Percentiles rank a stretch among this genome's conserved stretches.
These are phyloP conservation scores for Austroboletus novae-zelandiae DNA, from an alignment of 1,284 basidiomycete species.

Conservation along the genomic window DNA sequence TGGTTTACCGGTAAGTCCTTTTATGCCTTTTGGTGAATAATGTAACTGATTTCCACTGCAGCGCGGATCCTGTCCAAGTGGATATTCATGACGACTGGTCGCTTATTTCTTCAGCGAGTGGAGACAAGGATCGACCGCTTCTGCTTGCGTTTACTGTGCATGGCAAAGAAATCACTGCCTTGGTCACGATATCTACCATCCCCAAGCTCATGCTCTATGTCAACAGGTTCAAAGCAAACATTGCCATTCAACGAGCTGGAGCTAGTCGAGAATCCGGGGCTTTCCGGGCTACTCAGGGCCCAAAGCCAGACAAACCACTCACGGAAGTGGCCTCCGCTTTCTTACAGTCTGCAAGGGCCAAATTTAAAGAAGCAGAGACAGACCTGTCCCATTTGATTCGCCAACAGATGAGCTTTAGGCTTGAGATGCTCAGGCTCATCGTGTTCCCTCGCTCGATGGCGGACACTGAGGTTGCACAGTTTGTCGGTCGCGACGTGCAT, in stretches of 20 bases:
- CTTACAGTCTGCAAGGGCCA: constrained; percentile 67
- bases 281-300: constrained; percentile 62
- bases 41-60: constrained; percentile 29
- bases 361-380: constrained; percentile 62
- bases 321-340: constrained; percentile 84
- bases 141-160: constrained; percentile 74
- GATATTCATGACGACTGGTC: constrained; percentile 85
- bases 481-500: constrained; percentile 61
- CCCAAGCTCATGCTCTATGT: constrained; percentile 71
- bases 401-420: constrained; percentile 69
- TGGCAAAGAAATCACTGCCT: constrained; percentile 68
- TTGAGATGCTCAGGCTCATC: constrained; percentile 61
- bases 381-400: constrained; percentile 59
- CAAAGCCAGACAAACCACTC: constrained; percentile 72
- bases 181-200: constrained; percentile 71
- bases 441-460: constrained; percentile 74
- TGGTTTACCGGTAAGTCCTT: constrained; percentile 70
- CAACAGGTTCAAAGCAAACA: constrained; percentile 69
- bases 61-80: constrained; percentile 76
- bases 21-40: not conserved
- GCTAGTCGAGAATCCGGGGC: constrained; percentile 71
- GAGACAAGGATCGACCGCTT: constrained; percentile 56
- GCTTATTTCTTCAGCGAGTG: constrained; percentile 38
- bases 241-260: constrained; percentile 71
- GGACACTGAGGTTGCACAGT: constrained; percentile 71